Percentiles rank a stretch among this genome's conserved stretches.
phyloP scores from a whole-genome alignment of 2,329 filamentous ascomycete species.

The Nemania serpens region DNA sequence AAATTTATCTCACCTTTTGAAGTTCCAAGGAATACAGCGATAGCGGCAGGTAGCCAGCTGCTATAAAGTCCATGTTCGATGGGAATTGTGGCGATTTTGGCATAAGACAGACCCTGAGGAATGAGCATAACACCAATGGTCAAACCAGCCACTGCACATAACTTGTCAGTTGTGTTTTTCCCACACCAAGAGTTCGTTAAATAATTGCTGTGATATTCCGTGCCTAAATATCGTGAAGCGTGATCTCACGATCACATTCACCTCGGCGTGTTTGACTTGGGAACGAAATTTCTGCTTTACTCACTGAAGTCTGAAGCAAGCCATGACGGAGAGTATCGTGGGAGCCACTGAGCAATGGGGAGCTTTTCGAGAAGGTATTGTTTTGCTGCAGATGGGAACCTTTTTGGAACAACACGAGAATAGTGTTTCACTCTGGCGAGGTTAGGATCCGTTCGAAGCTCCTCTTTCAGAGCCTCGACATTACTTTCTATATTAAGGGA shows the following conservation, averaged over 20 bases:
- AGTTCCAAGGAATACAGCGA: slow-evolving; percentile 65
- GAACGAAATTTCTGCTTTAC: neutral
- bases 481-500: slow-evolving; percentile 28
- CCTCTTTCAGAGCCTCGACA: slow-evolving; percentile 35
- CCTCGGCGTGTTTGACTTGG: neutral
- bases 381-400: slow-evolving; percentile 56
- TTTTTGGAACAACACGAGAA: slow-evolving; percentile 37
- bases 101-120: slow-evolving; percentile 65
- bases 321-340: slow-evolving; percentile 65
- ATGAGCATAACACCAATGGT: slow-evolving; percentile 66
- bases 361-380: slow-evolving; percentile 65
- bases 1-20: slow-evolving; percentile 56
- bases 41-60: slow-evolving; percentile 60
- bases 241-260: neutral
- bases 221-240: neutral
- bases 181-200: neutral
- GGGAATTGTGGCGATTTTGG: slow-evolving; percentile 64
- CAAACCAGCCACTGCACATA: slow-evolving; percentile 55
- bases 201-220: neutral
- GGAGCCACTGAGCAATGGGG: slow-evolving; percentile 66
- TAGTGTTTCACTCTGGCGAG: slow-evolving; percentile 43
- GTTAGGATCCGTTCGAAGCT: slow-evolving; percentile 46
- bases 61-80: slow-evolving; percentile 65
- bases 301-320: slow-evolving; percentile 59
- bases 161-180: slow-evolving; percentile 10